Evolutionary conservation across 805 yeast species (phyloP).

Genomic region (Metschnikowia picachoensis): DNA sequence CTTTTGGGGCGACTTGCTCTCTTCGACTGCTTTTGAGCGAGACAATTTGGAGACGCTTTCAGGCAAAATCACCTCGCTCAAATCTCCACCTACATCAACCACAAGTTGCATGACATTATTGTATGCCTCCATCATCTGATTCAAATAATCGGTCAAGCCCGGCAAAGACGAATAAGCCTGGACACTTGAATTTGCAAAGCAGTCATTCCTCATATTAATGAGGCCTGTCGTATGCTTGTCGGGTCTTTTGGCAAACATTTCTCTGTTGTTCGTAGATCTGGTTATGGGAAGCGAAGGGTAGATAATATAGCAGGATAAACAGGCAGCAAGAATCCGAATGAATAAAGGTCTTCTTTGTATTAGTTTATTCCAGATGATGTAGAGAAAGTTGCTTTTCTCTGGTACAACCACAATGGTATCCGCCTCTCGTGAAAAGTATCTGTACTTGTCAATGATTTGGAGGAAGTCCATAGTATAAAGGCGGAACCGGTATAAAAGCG

Average conservation of each 20-base stretch:
- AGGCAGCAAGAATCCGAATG: constrained; percentile 1
- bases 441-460: constrained; percentile 4
- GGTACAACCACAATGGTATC: background rate
- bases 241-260: constrained; percentile 51
- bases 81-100: constrained; percentile 6
- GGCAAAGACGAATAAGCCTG: constrained; percentile 74
- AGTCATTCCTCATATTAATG: constrained; percentile 77
- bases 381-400: background rate
- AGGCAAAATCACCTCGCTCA: constrained; percentile 12
- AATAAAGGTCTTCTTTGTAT: background rate
- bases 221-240: constrained; percentile 80
- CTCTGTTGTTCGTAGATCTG: background rate
- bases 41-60: constrained; percentile 18
- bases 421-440: constrained; percentile 2
- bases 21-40: constrained; percentile 11
- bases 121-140: constrained; percentile 31
- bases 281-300: constrained; percentile 11
- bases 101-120: constrained; percentile 20
- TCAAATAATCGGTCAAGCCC: constrained; percentile 54
- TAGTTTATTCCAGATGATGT: background rate
- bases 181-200: constrained; percentile 86
- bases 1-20: constrained; percentile 7
- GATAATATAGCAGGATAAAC: constrained; percentile 12
- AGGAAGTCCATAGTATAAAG: constrained; percentile 9
- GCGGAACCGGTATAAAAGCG: background rate